Evolutionary conservation across 345 rosid genomes (phyloP), one percentile per base, ranked within the genome.

Genomic region (Dipteronia sinensis): DNA sequence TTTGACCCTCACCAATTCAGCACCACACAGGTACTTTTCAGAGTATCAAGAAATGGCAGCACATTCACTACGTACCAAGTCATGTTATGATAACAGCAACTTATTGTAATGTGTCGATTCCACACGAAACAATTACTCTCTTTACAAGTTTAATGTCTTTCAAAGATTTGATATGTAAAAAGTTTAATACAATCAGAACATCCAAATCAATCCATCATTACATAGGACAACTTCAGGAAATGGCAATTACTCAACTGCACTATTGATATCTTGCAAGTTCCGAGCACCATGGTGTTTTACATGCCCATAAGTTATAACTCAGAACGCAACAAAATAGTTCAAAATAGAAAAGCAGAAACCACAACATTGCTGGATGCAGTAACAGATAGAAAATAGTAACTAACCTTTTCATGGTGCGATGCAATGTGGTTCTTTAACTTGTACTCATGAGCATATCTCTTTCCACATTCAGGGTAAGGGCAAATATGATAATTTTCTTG

Each of bases 401-500:
- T 22, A 31, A 91, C 99, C 95, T 91, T 95, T 81, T 90, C 98
- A 83, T 94, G 99, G 69, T 90, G 94, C 27, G 97, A 83, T 74
- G 89, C 27, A 67, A 96, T 80, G 73, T 96, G 99, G 86, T 94
- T 96, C 85, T 90, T 92, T 16, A 96, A 87, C 90, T 96, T 94
- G 92, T 96, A 96, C 74, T 96, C 99, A 65, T 96, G 98, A 79
- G 99, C 99, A 77, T 94, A 94, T 92, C 98, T 86, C 93, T 96
- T 96, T 78, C 97, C 99, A 86, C 98, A 96, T 42, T 93, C 98
- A 25, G 87, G 78, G 76, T 85, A 92, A 11, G 98, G 99, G 78
- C 99, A 96, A 83, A 92, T 84, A 81, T 96, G 98, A 82, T 96
- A 94, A 81, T 94, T 96, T 84, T 96, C 99, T 82, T 94, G 99